phyloP scores from a whole-genome alignment of 2,329 filamentous ascomycete genomes.

The Fusarium pseudocircinatum region DNA sequence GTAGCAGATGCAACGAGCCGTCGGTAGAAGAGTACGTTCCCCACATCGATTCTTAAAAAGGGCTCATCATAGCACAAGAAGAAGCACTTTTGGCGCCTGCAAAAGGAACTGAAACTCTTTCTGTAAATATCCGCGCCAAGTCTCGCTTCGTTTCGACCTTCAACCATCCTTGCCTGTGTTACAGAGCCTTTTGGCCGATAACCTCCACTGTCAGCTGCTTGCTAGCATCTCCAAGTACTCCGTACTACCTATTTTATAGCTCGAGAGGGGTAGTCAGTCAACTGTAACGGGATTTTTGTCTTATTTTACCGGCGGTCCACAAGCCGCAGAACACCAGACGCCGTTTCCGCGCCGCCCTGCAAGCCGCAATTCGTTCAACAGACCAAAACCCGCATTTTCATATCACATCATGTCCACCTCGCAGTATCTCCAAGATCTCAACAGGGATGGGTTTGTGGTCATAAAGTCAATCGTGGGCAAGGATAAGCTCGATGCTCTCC shows the following conservation, averaged over 20 bases:
- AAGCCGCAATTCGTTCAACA: not conserved
- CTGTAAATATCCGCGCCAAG: constrained; percentile 12
- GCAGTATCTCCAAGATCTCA: constrained; percentile 59
- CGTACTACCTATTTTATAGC: not conserved
- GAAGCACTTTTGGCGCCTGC: not conserved
- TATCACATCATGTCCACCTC: constrained; percentile 30
- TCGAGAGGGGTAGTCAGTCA: constrained; percentile 5
- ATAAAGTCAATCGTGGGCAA: constrained; percentile 71
- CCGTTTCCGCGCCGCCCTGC: not conserved
- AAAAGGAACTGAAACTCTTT: constrained; percentile 3
- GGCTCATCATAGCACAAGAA: constrained; percentile 6
- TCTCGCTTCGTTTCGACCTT: constrained; percentile 18
- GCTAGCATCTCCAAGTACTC: not conserved
- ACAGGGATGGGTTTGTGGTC: constrained; percentile 79
- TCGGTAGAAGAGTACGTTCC: constrained; percentile 11
- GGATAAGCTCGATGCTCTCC: constrained; percentile 66
- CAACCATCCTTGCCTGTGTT: constrained; percentile 2
- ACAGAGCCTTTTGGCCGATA: constrained; percentile 24
- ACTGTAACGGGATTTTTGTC: constrained; percentile 18
- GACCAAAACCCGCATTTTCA: constrained; percentile 6
- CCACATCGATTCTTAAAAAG: constrained; percentile 36
- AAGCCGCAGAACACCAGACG: not conserved
- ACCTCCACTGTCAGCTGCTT: constrained; percentile 9
- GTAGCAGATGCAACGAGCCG: constrained; percentile 21
- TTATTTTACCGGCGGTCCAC: constrained; percentile 30